Percentiles rank a stretch among this genome's conserved stretches.
These are phyloP conservation scores for Epichloe hybrida DNA, from an alignment of 2,329 filamentous ascomycete species.

Conservation along the genomic window DNA sequence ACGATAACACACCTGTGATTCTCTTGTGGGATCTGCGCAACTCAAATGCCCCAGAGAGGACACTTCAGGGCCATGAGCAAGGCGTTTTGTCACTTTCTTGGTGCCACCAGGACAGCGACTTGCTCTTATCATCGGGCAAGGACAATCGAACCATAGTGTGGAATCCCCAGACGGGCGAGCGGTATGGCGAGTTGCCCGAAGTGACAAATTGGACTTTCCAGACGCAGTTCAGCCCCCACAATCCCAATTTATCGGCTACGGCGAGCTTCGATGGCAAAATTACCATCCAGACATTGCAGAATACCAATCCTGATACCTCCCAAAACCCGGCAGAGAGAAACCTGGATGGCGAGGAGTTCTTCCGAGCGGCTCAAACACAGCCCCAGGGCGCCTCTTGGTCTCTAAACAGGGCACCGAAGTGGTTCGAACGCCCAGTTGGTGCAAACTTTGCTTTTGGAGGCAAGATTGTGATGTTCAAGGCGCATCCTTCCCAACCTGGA, in stretches of 20 bases:
- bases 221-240: slow-evolving; percentile 79
- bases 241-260: slow-evolving; percentile 83
- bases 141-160: slow-evolving; percentile 92
- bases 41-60: slow-evolving; percentile 84
- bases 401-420: slow-evolving; percentile 71
- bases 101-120: slow-evolving; percentile 81
- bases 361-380: slow-evolving; percentile 82
- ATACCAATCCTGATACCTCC: slow-evolving; percentile 67
- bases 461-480: slow-evolving; percentile 67
- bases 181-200: slow-evolving; percentile 84
- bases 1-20: slow-evolving; percentile 79
- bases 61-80: slow-evolving; percentile 82
- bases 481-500: slow-evolving; percentile 42
- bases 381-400: slow-evolving; percentile 86
- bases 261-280: slow-evolving; percentile 98
- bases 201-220: slow-evolving; percentile 99
- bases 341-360: slow-evolving; percentile 89
- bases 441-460: slow-evolving; percentile 93
- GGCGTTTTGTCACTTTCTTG: slow-evolving; percentile 89
- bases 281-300: slow-evolving; percentile 83
- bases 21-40: slow-evolving; percentile 92
- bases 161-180: slow-evolving; percentile 86
- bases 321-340: slow-evolving; percentile 53
- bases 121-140: slow-evolving; percentile 87
- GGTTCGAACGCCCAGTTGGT: slow-evolving; percentile 74